These are phyloP conservation scores for Yamadazyma jaroonii DNA, from an alignment of 1,139 yeast species.

Conservation along the genomic window DNA sequence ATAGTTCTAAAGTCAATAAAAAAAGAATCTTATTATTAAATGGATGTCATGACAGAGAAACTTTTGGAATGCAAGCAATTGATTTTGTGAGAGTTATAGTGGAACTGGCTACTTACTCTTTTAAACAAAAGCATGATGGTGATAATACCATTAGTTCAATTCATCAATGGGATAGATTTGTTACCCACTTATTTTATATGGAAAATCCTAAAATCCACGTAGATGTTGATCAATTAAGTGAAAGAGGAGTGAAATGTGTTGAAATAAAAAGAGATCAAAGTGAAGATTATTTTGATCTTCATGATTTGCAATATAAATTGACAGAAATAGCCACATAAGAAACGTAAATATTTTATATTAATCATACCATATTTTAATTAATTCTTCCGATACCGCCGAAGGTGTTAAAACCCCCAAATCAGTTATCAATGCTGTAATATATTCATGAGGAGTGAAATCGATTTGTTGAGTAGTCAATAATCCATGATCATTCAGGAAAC, in stretches of 20 bases:
- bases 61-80: conserved; percentile 59
- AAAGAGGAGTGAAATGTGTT: conserved; percentile 47
- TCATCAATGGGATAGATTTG: conserved; percentile 37
- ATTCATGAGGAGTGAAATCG: conserved; percentile 95
- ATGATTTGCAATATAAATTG: conserved; percentile 33
- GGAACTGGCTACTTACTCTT: conserved; percentile 45
- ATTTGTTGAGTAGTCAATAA: conserved; percentile 44
- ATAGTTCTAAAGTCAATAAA: conserved; percentile 25
- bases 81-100: conserved; percentile 57
- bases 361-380: conserved; percentile 97
- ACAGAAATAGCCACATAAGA: neutral
- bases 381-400: conserved; percentile 94
- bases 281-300: conserved; percentile 34
- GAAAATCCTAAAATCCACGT: conserved; percentile 46
- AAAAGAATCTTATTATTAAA: conserved; percentile 61
- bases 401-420: conserved; percentile 97
- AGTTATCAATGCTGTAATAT: conserved; percentile 91
- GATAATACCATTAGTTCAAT: conserved; percentile 7
- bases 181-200: conserved; percentile 59
- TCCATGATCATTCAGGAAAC: conserved; percentile 23
- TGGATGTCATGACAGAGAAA: conserved; percentile 76
- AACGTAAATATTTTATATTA: conserved; percentile 20
- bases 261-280: conserved; percentile 29
- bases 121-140: conserved; percentile 13
- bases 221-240: conserved; percentile 34